Percentiles rank a stretch among this genome's conserved stretches.
phyloP scores from a whole-genome alignment of 805 yeast genomes.

The Ogataea allantospora region DNA sequence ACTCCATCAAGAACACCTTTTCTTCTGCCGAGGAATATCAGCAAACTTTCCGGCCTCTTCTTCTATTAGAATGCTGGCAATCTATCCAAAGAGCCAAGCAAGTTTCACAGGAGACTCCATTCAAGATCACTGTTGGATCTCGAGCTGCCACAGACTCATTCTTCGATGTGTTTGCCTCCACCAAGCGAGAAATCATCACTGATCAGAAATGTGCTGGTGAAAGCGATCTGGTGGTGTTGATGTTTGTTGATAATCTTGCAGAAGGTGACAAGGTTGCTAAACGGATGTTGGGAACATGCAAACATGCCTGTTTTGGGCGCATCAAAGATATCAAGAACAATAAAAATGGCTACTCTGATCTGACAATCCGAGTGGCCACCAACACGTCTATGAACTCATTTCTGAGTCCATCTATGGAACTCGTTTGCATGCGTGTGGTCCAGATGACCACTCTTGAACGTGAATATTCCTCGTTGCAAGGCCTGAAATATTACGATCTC shows the following conservation, averaged over 20 bases:
- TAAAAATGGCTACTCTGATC: conserved; percentile 64
- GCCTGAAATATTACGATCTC: conserved; percentile 78
- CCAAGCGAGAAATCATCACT: conserved; percentile 49
- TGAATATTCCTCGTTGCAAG: conserved; percentile 82
- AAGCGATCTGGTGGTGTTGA: conserved; percentile 69
- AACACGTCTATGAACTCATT: conserved; percentile 49
- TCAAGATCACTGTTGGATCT: conserved; percentile 69
- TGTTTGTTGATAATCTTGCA: conserved; percentile 45
- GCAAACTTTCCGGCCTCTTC: conserved; percentile 69
- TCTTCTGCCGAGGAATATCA: conserved; percentile 62
- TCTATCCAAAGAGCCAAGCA: conserved; percentile 72
- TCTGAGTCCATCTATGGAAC: conserved; percentile 59
- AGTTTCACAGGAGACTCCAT: conserved; percentile 57
- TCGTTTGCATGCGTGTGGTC: conserved; percentile 72
- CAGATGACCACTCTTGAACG: conserved; percentile 92
- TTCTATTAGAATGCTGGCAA: conserved; percentile 92
- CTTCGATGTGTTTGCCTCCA: conserved; percentile 79
- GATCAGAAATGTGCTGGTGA: conserved; percentile 60
- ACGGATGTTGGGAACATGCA: conserved; percentile 16
- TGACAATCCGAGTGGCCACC: conserved; percentile 68
- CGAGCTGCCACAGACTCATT: conserved; percentile 82
- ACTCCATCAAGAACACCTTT: conserved; percentile 56
- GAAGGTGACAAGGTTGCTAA: conserved; percentile 24
- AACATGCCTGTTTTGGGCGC: conserved; percentile 74
- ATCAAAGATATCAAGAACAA: conserved; percentile 69